Evolutionary conservation across 805 yeast genomes (phyloP), one percentile per base, ranked within the genome.

Genomic region (Monosporozyma solicola): DNA sequence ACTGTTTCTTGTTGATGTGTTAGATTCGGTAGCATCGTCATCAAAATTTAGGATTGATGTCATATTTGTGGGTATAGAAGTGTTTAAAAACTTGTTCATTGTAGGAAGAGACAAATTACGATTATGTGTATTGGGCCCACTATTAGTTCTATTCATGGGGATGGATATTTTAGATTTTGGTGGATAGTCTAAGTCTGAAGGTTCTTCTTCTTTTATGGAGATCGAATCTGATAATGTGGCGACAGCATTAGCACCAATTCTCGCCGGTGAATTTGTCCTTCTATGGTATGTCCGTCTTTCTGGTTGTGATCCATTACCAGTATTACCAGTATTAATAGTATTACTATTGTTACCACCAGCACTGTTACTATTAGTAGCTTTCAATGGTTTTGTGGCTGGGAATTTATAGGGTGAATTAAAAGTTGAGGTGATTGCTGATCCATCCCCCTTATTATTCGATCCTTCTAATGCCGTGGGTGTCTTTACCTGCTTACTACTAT

Each of bases 181-280:
- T 29, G 44, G 39, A 27, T 16, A 39, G 15, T 47, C 46, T 31
- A 13, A 16, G 1, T 49, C 54, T 27, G 29, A 29, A 3, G 39
- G 20, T 6, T 58, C 63, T 53, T 66, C 69, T 48, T 67, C 70
- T 51, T 61, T 66, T 25, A 67, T 51, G 2, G 49, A 51, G 7
- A 57, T 58, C 7, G 61, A 56, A 25, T 66, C 64, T 41, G 65
- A 66, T 35, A 78, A 59, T 1, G 73, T 71, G 0, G 87, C 84
- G 1, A 84, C 86, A 1, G 89, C 88, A 24, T 76, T 78, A 1
- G 89, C 89, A 0, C 91, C 91, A 10, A 83, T 75, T 59, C 80
- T 82, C 1, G 88, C 85, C 0, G 90, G 90, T 1, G 87, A 82
- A 32, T 76, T 65, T 16, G 84, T 80, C 55, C 83, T 66, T 55